Base-by-base conservation (phyloP, 2,329 filamentous ascomycete species). In the Parascedosporium putredinis region DNA sequence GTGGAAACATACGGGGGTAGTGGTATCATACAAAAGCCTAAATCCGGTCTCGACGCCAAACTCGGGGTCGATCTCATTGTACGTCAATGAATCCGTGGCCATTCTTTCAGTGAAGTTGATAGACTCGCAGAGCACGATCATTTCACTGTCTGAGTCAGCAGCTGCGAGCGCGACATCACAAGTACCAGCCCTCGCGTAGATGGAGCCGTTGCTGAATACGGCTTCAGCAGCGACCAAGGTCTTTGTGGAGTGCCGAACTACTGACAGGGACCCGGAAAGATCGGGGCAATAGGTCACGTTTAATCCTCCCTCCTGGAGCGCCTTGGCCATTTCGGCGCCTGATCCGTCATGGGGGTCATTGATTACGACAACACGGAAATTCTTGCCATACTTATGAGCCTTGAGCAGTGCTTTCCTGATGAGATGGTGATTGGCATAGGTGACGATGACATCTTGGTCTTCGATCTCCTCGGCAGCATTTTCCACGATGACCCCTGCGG, bases 151-250 rank as follows among this genome's bases (percentile, higher is more conserved):
- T 18, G 81, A 74, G 51, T 86, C 80, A 47, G 83, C 80, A 5
- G 90, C 91, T 38, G 85, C 81, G 72, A 93, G 85, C 16, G 91
- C 90, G 8, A 97, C 78, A 52, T 93, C 79, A 22, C 87, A 88
- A 3, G 90, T 95, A 53, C 93, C 93, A 8, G 88, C 81, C 18
- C 89, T 81, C 4, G 86, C 91, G 66, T 94, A 95, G 58, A 98
- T 76, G 29, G 87, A 79, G 6, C 93, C 93, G 65, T 97, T 97
- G 57, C 87, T 90, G 69, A 95, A 93, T 81, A 98, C 93, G 34
- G 88, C 87, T 63, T 96, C 90, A 4, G 90, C 89, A 10, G 89
- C 90, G 1, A 97, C 87, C 3, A 98, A 73, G 47, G 97, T 78
- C 8, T 93, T 82, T 5, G 83, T 86, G 2, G 74, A 68, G 40